phyloP scores from a whole-genome alignment of 1,284 basidiomycete genomes.

The Meripilus lineatus region DNA sequence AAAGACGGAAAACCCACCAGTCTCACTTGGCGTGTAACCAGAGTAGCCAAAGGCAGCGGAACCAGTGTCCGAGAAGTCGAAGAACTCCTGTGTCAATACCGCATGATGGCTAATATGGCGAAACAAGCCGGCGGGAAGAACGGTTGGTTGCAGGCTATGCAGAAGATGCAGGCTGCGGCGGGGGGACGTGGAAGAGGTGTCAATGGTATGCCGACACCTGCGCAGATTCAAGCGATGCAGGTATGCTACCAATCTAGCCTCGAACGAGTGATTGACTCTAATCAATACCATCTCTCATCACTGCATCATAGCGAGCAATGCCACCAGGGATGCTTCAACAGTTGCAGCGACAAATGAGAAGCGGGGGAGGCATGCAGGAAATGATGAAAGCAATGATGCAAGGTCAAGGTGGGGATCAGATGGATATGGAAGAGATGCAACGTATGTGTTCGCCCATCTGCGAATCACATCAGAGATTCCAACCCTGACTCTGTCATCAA shows the following conservation, averaged over 20 bases:
- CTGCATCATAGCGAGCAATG: slow-evolving; percentile 64
- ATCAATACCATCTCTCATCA: slow-evolving; percentile 1
- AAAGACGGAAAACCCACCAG: slow-evolving; percentile 82
- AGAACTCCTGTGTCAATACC: slow-evolving; percentile 91
- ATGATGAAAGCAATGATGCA: slow-evolving; percentile 98
- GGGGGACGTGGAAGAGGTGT: slow-evolving; percentile 82
- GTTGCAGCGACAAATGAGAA: slow-evolving; percentile 77
- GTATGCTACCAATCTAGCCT: slow-evolving; percentile 34
- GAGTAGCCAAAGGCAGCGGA: slow-evolving; percentile 93
- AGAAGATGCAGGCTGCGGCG: slow-evolving; percentile 85
- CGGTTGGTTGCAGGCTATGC: slow-evolving; percentile 85
- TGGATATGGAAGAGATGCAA: slow-evolving; percentile 86
- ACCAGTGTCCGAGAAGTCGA: slow-evolving; percentile 97
- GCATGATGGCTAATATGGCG: slow-evolving; percentile 97
- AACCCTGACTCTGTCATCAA: not conserved
- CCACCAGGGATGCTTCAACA: slow-evolving; percentile 87
- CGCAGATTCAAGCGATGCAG: slow-evolving; percentile 92
- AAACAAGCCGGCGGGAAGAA: slow-evolving; percentile 97
- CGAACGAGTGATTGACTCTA: not conserved
- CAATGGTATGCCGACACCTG: slow-evolving; percentile 83
- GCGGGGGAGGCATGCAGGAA: slow-evolving; percentile 87
- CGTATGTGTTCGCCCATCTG: slow-evolving; percentile 38
- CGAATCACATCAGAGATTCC: not conserved
- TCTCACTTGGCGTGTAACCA: slow-evolving; percentile 81
- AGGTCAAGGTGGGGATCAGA: slow-evolving; percentile 76